A percentile compares a stretch with the other conserved stretches of the same genome.
These are phyloP conservation scores for Pythium sp. DNA, from an alignment of 352 stramenopile genomes.

Conservation along the genomic window DNA sequence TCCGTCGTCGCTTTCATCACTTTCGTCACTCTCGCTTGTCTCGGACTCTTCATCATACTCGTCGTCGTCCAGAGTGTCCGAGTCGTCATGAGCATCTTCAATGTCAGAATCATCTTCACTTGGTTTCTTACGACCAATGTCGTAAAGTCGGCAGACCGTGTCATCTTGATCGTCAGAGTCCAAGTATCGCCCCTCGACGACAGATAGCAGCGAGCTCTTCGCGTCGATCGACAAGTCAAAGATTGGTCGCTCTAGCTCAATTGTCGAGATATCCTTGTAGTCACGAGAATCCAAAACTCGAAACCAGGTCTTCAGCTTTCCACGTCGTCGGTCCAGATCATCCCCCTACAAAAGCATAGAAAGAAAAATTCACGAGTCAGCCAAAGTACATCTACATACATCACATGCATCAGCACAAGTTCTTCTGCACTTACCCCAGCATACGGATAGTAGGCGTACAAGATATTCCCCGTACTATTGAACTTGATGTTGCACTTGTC, in stretches of 20 bases:
- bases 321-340: slow-evolving; percentile 49
- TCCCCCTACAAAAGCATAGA: slow-evolving; percentile 35
- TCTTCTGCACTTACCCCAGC: slow-evolving; percentile 38
- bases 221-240: slow-evolving; percentile 69
- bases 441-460: slow-evolving; percentile 85
- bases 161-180: slow-evolving; percentile 69
- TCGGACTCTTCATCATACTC: slow-evolving; percentile 75
- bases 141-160: slow-evolving; percentile 82
- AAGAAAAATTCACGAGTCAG: background rate
- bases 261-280: slow-evolving; percentile 82
- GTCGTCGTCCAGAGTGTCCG: slow-evolving; percentile 69
- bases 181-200: slow-evolving; percentile 74
- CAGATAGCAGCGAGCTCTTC: slow-evolving; percentile 63
- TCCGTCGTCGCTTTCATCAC: slow-evolving; percentile 44
- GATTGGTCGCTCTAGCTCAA: slow-evolving; percentile 75
- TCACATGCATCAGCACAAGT: background rate
- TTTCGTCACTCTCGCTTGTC: slow-evolving; percentile 35
- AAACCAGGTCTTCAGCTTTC: slow-evolving; percentile 82
- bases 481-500: slow-evolving; percentile 85
- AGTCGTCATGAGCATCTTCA: slow-evolving; percentile 71
- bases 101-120: slow-evolving; percentile 88
- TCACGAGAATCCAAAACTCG: slow-evolving; percentile 78
- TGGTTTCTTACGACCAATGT: slow-evolving; percentile 79
- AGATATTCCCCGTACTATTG: slow-evolving; percentile 55
- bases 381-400: background rate